Percentiles rank a stretch among this genome's conserved stretches.
Evolutionary conservation across 2,329 filamentous ascomycete species (phyloP).

Genomic region (Fusarium euwallaceae): DNA sequence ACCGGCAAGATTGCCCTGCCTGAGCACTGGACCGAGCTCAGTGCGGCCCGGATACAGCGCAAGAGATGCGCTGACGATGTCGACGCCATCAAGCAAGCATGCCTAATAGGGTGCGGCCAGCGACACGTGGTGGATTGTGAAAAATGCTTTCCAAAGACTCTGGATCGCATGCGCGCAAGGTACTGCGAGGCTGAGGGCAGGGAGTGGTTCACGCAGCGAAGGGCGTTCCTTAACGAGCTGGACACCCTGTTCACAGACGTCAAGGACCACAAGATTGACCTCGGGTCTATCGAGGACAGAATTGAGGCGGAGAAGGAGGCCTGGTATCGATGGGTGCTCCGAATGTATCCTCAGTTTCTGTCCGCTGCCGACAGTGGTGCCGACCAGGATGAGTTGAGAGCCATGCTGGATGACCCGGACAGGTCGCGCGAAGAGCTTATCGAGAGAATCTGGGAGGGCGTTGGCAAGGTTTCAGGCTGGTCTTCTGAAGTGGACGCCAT

Average conservation of each 20-base stretch:
- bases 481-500: conserved; percentile 51
- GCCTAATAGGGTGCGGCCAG: conserved; percentile 58
- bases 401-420: conserved; percentile 55
- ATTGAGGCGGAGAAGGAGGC: conserved; percentile 65
- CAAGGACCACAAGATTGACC: conserved; percentile 57
- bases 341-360: conserved; percentile 56
- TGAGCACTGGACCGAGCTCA: conserved; percentile 57
- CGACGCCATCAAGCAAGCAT: conserved; percentile 58
- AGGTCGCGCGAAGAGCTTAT: conserved; percentile 54
- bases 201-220: conserved; percentile 67
- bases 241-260: conserved; percentile 63
- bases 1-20: conserved; percentile 48
- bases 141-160: conserved; percentile 61
- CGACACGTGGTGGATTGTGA: conserved; percentile 60
- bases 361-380: conserved; percentile 48
- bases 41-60: conserved; percentile 49
- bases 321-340: conserved; percentile 64
- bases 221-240: conserved; percentile 63
- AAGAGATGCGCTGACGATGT: conserved; percentile 57
- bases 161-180: conserved; percentile 59
- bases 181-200: conserved; percentile 52
- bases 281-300: conserved; percentile 62
- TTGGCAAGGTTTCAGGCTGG: conserved; percentile 53
- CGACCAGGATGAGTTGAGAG: conserved; percentile 50
- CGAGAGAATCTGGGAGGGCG: conserved; percentile 52